Evolutionary conservation across 1,284 basidiomycete species (phyloP).

Genomic region (Moesziomyces aphidis): DNA sequence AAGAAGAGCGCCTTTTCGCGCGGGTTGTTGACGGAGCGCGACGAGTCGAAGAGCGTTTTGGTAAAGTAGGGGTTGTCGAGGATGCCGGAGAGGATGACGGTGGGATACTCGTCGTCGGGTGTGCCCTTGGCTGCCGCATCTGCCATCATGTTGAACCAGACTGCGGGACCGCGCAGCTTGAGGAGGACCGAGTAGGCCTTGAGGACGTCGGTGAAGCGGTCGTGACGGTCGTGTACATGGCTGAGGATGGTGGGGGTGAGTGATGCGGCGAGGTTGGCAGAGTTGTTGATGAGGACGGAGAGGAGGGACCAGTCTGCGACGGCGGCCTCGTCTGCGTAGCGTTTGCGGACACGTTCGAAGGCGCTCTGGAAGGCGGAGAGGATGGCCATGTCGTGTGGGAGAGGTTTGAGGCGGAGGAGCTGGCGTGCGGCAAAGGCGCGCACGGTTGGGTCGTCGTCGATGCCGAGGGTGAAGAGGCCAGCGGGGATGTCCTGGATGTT

Average conservation of each 20-base stretch:
- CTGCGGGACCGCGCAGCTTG: slow-evolving; percentile 31
- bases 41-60: slow-evolving; percentile 32
- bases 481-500: slow-evolving; percentile 45
- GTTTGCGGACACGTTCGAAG: slow-evolving; percentile 8
- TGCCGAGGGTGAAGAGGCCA: slow-evolving; percentile 38
- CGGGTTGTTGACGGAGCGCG: slow-evolving; percentile 25
- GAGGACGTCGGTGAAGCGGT: slow-evolving; percentile 45
- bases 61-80: slow-evolving; percentile 57
- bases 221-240: slow-evolving; percentile 42
- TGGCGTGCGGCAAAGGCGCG: slow-evolving; percentile 42
- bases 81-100: slow-evolving; percentile 51
- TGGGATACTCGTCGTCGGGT: slow-evolving; percentile 39
- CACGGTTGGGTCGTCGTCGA: slow-evolving; percentile 34
- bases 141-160: slow-evolving; percentile 28
- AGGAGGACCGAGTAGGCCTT: slow-evolving; percentile 37
- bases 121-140: not conserved
- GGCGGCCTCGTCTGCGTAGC: slow-evolving; percentile 14
- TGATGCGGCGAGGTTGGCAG: slow-evolving; percentile 17
- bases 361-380: slow-evolving; percentile 24
- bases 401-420: slow-evolving; percentile 40
- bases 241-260: slow-evolving; percentile 37
- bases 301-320: slow-evolving; percentile 41
- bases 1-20: slow-evolving; percentile 41
- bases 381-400: slow-evolving; percentile 15
- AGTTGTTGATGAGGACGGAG: slow-evolving; percentile 37